A percentile compares a stretch with the other conserved stretches of the same genome.
Evolutionary conservation across 78 protist species (phyloP).

Genomic region (Polysphondylium violaceum): DNA sequence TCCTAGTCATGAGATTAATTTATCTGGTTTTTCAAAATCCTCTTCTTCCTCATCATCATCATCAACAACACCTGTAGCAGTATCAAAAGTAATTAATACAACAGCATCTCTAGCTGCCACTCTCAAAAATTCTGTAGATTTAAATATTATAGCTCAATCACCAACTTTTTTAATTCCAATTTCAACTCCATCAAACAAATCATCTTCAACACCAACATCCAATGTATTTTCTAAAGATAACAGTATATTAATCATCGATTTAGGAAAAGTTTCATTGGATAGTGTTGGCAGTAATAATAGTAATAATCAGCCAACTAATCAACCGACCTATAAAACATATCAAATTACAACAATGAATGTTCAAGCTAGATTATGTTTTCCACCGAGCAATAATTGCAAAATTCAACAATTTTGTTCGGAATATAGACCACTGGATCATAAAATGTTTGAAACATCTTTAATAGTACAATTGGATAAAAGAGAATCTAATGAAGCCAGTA

Average conservation of each 20-base stretch:
- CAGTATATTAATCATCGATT: conserved; percentile 34
- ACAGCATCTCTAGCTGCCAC: background rate
- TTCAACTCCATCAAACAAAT: background rate
- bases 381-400: conserved; percentile 17
- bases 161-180: conserved; percentile 61
- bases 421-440: conserved; percentile 17
- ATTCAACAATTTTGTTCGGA: background rate
- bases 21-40: conserved; percentile 77
- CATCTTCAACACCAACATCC: background rate
- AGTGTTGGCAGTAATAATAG: background rate
- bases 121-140: background rate
- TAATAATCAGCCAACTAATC: background rate
- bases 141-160: conserved; percentile 32
- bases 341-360: conserved; percentile 28
- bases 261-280: conserved; percentile 37
- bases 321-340: background rate
- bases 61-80: background rate
- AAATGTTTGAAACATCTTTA: conserved; percentile 47
- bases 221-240: conserved; percentile 9
- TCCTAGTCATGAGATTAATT: conserved; percentile 60
- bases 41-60: too few relatives aligned
- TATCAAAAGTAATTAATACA: background rate
- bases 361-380: conserved; percentile 13
- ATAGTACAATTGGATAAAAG: conserved; percentile 6
- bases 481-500: background rate